Conservation (phyloP, 2,329 filamentous ascomycete genomes). For the Venturia carpophila region DNA sequence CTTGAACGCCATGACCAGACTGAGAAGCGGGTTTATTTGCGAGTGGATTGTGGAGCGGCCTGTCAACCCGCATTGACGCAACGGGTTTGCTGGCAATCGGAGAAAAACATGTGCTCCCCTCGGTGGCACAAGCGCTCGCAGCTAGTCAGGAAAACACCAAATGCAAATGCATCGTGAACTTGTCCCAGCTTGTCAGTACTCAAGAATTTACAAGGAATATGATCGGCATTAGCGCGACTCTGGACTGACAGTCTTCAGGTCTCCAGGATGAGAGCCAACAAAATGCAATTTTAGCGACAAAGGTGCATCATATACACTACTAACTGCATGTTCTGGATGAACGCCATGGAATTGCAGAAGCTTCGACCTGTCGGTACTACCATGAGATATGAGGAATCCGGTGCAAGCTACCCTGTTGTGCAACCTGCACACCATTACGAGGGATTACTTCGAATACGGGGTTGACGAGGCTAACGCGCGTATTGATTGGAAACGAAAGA, state of each 20-base stretch:
- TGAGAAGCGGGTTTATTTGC: background rate
- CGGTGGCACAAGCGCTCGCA: background rate
- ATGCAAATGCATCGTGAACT: constrained; percentile 9
- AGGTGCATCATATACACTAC: background rate
- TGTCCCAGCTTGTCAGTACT: background rate
- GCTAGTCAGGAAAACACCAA: background rate
- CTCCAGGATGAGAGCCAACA: background rate
- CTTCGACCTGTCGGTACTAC: background rate
- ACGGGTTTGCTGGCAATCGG: background rate
- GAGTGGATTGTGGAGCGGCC: background rate
- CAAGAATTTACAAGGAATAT: too few relatives aligned
- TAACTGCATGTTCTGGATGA: background rate
- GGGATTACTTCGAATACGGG: background rate
- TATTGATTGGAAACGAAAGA: background rate
- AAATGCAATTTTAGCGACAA: background rate
- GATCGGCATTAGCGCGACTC: background rate
- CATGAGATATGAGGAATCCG: background rate
- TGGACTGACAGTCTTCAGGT: background rate
- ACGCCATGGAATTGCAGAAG: background rate
- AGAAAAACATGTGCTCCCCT: background rate
- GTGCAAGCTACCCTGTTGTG: background rate
- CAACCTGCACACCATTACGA: background rate
- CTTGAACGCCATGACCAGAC: background rate
- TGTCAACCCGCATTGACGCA: background rate
- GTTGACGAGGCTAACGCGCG: background rate